phyloP scores from a whole-genome alignment of 192 early-diverging fungal genomes.

The Rhizophagus prolifer region DNA sequence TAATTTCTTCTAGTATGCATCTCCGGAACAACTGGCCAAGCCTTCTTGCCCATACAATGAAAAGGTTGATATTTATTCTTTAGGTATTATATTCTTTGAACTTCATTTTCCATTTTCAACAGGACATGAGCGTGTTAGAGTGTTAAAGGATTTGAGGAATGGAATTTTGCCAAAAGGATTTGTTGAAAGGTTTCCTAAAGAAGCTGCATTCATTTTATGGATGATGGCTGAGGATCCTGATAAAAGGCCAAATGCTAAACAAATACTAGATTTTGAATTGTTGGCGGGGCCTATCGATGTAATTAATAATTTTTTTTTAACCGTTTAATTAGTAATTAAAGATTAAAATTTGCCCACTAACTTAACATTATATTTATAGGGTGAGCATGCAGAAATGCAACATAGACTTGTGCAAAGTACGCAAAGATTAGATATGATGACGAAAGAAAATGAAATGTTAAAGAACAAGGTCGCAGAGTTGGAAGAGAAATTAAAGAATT shows the following conservation, averaged over 20 bases:
- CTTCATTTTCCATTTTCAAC: constrained; percentile 86
- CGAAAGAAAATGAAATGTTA: constrained; percentile 19
- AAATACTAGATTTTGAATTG: constrained; percentile 72
- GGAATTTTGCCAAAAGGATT: constrained; percentile 72
- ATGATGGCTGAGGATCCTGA: constrained; percentile 76
- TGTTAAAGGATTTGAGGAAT: constrained; percentile 62
- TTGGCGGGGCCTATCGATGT: constrained; percentile 11
- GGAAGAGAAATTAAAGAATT: constrained; percentile 13
- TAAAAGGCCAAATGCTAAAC: constrained; percentile 64
- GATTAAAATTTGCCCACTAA: no score
- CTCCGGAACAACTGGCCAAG: constrained; percentile 73
- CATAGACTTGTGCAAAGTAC: constrained; percentile 23
- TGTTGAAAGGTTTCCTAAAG: constrained; percentile 67
- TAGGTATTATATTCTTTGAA: constrained; percentile 97
- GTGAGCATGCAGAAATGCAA: constrained; percentile 17
- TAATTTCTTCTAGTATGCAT: constrained; percentile 61
- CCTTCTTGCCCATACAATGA: constrained; percentile 60
- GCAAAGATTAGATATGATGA: constrained; percentile 15
- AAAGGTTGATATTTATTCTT: constrained; percentile 91
- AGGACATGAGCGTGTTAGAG: constrained; percentile 84
- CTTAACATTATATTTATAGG: background rate
- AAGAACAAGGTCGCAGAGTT: constrained; percentile 20
- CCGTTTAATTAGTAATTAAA: background rate
- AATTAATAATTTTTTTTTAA: constrained; percentile 2
- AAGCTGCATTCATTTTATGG: constrained; percentile 81